phyloP scores from a whole-genome alignment of 2,329 filamentous ascomycete species.

The Stemphylium vesicarium region DNA sequence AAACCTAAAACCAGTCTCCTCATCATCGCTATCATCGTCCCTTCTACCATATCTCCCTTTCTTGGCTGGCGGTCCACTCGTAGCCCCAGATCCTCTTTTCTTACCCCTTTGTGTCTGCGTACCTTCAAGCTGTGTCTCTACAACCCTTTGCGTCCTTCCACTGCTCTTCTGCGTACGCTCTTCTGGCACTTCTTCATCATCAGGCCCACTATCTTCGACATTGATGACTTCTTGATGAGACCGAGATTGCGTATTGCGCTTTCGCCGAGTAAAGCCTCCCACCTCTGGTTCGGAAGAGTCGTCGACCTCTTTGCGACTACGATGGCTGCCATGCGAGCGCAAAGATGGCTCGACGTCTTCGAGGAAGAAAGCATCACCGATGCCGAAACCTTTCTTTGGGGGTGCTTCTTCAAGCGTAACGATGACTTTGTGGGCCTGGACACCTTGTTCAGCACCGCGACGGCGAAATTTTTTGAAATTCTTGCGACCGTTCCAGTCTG shows the following conservation, averaged over 20 bases:
- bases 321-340: conserved; percentile 21
- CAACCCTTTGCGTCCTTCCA: conserved; percentile 33
- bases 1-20: conserved; percentile 63
- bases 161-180: conserved; percentile 31
- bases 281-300: conserved; percentile 36
- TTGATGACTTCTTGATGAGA: conserved; percentile 29
- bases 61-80: conserved; percentile 38
- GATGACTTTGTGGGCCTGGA: conserved; percentile 64
- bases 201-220: conserved; percentile 41
- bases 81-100: conserved; percentile 38
- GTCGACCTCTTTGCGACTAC: conserved; percentile 13
- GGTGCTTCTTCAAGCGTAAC: conserved; percentile 72
- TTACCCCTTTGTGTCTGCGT: conserved; percentile 32
- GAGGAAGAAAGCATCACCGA: conserved; percentile 79
- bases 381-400: conserved; percentile 72
- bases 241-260: conserved; percentile 12
- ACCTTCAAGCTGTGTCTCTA: conserved; percentile 42
- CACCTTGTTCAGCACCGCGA: conserved; percentile 44
- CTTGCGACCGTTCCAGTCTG: conserved; percentile 89
- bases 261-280: conserved; percentile 40
- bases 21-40: conserved; percentile 62
- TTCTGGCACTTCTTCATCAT: conserved; percentile 32
- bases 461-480: conserved; percentile 92
- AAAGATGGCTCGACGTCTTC: conserved; percentile 48
- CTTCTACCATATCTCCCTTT: conserved; percentile 28